These are phyloP conservation scores for Byssoonygena ceratinophila DNA, from an alignment of 2,329 filamentous ascomycete species.

Conservation along the genomic window DNA sequence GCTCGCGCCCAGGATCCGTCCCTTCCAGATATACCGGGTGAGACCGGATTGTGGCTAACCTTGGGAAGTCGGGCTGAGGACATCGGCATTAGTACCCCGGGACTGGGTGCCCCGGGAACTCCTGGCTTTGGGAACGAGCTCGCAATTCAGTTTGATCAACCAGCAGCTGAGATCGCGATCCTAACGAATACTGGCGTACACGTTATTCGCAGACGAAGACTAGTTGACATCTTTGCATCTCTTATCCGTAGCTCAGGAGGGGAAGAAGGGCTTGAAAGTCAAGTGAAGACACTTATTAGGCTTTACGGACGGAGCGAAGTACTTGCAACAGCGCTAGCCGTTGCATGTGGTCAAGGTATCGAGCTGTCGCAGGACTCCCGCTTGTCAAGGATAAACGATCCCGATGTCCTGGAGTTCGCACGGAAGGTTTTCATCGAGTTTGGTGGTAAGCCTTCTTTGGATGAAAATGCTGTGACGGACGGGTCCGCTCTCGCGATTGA, in stretches of 20 bases:
- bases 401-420: slow-evolving; percentile 73
- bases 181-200: slow-evolving; percentile 87
- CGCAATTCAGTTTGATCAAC: slow-evolving; percentile 85
- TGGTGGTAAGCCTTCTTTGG: slow-evolving; percentile 74
- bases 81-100: slow-evolving; percentile 65
- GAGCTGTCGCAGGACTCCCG: slow-evolving; percentile 65
- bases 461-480: slow-evolving; percentile 60
- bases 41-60: slow-evolving; percentile 70
- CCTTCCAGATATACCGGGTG: slow-evolving; percentile 54
- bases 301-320: slow-evolving; percentile 83
- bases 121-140: slow-evolving; percentile 88
- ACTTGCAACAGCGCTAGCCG: slow-evolving; percentile 79
- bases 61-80: slow-evolving; percentile 66
- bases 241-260: slow-evolving; percentile 63
- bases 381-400: slow-evolving; percentile 62
- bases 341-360: slow-evolving; percentile 85
- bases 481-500: slow-evolving; percentile 59
- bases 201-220: slow-evolving; percentile 66
- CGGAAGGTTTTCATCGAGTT: slow-evolving; percentile 83
- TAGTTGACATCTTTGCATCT: slow-evolving; percentile 86
- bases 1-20: slow-evolving; percentile 45
- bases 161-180: slow-evolving; percentile 73
- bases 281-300: slow-evolving; percentile 72
- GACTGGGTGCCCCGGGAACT: slow-evolving; percentile 56
- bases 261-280: slow-evolving; percentile 63